These are phyloP conservation scores for Naganishia onofrii DNA, from an alignment of 768 basidiomycete genomes.

Conservation along the genomic window DNA sequence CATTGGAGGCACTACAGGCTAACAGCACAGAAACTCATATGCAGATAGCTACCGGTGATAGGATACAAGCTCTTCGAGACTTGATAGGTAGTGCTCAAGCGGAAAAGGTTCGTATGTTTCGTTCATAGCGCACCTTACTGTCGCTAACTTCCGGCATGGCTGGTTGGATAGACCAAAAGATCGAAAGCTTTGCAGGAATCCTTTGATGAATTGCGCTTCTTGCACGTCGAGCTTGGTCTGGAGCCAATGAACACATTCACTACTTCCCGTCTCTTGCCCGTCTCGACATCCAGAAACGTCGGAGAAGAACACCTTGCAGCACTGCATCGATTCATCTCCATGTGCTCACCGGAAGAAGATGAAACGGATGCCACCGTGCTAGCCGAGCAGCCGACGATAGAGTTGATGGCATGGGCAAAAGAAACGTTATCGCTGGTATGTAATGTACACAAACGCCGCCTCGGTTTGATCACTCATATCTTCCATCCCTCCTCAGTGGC, in stretches of 20 bases:
- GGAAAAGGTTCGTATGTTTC: constrained; percentile 29
- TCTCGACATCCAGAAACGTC: background rate
- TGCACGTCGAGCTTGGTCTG: constrained; percentile 31
- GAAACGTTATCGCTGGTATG: constrained; percentile 54
- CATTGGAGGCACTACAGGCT: background rate
- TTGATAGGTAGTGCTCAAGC: background rate
- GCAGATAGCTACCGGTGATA: constrained; percentile 1
- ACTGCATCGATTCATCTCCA: constrained; percentile 22
- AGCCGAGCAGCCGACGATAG: constrained; percentile 62
- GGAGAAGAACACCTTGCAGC: background rate
- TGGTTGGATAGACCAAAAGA: background rate
- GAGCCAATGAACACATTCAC: constrained; percentile 8
- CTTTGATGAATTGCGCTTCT: constrained; percentile 34
- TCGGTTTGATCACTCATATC: background rate
- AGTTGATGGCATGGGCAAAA: constrained; percentile 71
- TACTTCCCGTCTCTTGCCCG: constrained; percentile 16
- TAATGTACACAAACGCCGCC: background rate
- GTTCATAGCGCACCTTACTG: background rate
- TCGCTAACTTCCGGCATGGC: background rate
- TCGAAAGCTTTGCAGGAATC: constrained; percentile 32
- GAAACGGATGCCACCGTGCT: constrained; percentile 36
- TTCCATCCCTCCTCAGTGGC: constrained; percentile 53
- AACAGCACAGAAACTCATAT: background rate
- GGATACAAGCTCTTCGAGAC: constrained; percentile 22
- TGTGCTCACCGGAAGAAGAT: constrained; percentile 49